These are phyloP conservation scores for Melanomma pulvis-pyrius DNA, from an alignment of 495 filamentous ascomycete genomes.

Conservation along the genomic window DNA sequence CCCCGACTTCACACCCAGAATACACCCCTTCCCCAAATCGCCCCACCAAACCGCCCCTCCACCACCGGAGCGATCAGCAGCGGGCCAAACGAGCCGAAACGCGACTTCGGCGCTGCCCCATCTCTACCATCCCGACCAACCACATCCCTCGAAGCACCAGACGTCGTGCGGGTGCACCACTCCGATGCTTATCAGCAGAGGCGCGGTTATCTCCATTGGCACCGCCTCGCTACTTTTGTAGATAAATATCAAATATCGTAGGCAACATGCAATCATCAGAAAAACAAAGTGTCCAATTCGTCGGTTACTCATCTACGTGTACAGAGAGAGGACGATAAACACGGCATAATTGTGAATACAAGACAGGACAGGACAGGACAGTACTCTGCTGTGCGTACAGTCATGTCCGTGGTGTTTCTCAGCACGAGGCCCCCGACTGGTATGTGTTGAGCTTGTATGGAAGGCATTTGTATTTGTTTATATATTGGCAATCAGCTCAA, in stretches of 20 bases:
- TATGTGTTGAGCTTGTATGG: too few relatives aligned
- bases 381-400: neutral
- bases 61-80: neutral
- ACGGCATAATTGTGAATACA: too few relatives aligned
- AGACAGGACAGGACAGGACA: neutral
- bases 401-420: conserved; percentile 25
- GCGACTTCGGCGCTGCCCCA: neutral
- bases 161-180: neutral
- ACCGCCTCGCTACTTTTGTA: too few relatives aligned
- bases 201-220: neutral
- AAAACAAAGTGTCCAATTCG: too few relatives aligned
- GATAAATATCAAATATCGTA: too few relatives aligned
- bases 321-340: too few relatives aligned
- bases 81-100: neutral
- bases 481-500: neutral
- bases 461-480: too few relatives aligned
- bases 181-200: neutral
- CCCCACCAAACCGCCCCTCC: neutral
- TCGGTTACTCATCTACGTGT: too few relatives aligned
- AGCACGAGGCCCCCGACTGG: conserved; percentile 20
- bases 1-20: too few relatives aligned
- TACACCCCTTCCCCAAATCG: too few relatives aligned
- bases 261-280: too few relatives aligned
- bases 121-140: neutral
- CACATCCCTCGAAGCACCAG: neutral